These are phyloP conservation scores for Pseudocercospora fuligena DNA, from an alignment of 2,329 filamentous ascomycete genomes.

Conservation along the genomic window DNA sequence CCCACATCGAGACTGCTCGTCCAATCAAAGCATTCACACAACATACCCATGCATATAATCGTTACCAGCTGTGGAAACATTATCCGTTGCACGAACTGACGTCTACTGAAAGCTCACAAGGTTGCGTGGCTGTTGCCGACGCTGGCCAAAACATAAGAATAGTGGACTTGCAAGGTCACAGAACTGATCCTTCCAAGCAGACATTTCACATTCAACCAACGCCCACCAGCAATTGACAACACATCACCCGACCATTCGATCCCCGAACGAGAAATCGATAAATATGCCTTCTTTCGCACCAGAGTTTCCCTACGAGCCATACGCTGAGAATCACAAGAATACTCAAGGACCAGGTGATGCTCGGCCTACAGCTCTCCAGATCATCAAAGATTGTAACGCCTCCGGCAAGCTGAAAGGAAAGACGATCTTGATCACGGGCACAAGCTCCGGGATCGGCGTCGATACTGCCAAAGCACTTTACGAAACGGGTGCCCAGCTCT, in stretches of 20 bases:
- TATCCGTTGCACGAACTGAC: not conserved
- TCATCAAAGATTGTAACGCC: slow-evolving; percentile 31
- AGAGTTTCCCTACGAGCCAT: slow-evolving; percentile 32
- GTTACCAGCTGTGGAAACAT: not conserved
- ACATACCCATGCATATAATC: not conserved
- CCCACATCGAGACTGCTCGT: not conserved
- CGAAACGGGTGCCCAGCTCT: slow-evolving; percentile 50
- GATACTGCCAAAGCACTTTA: slow-evolving; percentile 51
- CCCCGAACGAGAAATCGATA: not conserved
- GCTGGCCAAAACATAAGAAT: not conserved
- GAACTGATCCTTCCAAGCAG: not conserved
- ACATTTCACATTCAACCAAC: not conserved
- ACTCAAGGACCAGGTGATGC: slow-evolving; percentile 20
- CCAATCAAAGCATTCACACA: not conserved
- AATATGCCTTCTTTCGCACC: slow-evolving; percentile 33
- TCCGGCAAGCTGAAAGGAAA: slow-evolving; percentile 39
- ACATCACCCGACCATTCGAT: not conserved
- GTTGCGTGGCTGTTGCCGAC: not conserved
- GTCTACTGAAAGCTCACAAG: not conserved
- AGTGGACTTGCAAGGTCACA: not conserved
- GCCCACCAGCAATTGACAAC: not conserved
- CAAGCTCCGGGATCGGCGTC: slow-evolving; percentile 48
- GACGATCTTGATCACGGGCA: slow-evolving; percentile 50
- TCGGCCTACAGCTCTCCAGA: slow-evolving; percentile 31
- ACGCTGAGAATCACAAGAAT: slow-evolving; percentile 20